A percentile compares a stretch with the other conserved stretches of the same genome.
Conservation (phyloP, 1,284 basidiomycete species). For the Athelia sp. region DNA sequence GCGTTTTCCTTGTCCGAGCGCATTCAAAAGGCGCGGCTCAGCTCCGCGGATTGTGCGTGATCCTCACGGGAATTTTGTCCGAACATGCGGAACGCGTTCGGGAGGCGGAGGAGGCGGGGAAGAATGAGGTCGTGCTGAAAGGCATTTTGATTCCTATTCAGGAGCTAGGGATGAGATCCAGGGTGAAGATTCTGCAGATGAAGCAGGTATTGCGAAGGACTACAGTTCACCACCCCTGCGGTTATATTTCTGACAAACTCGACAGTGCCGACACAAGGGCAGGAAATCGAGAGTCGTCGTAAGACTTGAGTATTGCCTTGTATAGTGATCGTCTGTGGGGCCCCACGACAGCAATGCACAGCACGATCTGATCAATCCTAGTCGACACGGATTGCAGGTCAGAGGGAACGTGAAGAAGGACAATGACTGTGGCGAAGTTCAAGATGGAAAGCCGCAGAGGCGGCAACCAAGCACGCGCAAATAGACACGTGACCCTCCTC, state of each 20-base stretch:
- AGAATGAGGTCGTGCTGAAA: slow-evolving; percentile 9
- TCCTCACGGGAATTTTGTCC: background rate
- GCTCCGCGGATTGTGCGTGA: background rate
- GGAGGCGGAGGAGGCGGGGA: slow-evolving; percentile 8
- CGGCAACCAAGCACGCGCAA: background rate
- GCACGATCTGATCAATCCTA: too few species aligned
- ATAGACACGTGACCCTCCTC: background rate
- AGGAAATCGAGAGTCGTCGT: too few species aligned
- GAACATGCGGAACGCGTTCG: slow-evolving; percentile 6
- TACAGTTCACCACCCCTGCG: too few species aligned
- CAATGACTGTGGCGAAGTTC: background rate
- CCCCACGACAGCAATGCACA: background rate
- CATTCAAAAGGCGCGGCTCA: too few species aligned
- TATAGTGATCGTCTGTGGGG: background rate
- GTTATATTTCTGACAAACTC: too few species aligned
- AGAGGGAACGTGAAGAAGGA: background rate
- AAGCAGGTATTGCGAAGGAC: background rate
- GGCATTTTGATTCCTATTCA: slow-evolving; percentile 5
- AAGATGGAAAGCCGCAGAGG: too few species aligned
- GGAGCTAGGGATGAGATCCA: background rate
- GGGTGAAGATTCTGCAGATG: background rate
- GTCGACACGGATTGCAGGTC: background rate
- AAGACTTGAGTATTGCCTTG: background rate
- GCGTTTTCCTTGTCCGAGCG: too few species aligned
- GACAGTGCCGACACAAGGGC: too few species aligned